Conservation (phyloP, 306 rosid species). For the Corylus americana region DNA sequence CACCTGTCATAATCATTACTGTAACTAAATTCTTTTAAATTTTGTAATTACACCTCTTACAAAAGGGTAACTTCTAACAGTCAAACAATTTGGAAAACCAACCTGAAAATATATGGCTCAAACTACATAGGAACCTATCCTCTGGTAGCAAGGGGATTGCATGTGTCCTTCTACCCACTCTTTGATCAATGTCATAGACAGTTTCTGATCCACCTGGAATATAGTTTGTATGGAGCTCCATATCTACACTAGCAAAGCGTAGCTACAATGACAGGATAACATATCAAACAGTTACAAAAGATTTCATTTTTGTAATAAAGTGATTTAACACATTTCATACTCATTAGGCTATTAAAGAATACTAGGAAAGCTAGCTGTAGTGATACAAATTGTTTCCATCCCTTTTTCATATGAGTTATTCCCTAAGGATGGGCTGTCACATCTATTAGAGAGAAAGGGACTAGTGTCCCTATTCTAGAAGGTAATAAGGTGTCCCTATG, state of each 20-base stretch:
- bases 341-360: neutral
- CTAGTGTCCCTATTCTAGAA: too few relatives aligned
- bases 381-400: neutral
- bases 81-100: constrained; percentile 8
- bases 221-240: constrained; percentile 80
- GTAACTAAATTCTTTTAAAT: neutral
- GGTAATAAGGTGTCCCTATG: too few relatives aligned
- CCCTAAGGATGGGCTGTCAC: neutral
- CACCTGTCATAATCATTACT: too few relatives aligned
- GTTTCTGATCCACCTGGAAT: constrained; percentile 76
- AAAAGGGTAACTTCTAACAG: neutral
- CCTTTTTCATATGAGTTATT: neutral
- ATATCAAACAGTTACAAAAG: neutral
- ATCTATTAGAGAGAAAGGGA: too few relatives aligned
- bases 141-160: constrained; percentile 84
- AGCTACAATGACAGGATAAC: constrained; percentile 50
- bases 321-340: neutral
- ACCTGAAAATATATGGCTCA: constrained; percentile 96
- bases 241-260: constrained; percentile 71
- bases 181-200: constrained; percentile 71
- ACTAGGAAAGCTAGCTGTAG: neutral
- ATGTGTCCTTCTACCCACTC: constrained; percentile 69
- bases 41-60: neutral
- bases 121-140: constrained; percentile 87
- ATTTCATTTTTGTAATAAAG: neutral